phyloP scores from a whole-genome alignment of 2,329 filamentous ascomycete genomes.

The Tolypocladium album region DNA sequence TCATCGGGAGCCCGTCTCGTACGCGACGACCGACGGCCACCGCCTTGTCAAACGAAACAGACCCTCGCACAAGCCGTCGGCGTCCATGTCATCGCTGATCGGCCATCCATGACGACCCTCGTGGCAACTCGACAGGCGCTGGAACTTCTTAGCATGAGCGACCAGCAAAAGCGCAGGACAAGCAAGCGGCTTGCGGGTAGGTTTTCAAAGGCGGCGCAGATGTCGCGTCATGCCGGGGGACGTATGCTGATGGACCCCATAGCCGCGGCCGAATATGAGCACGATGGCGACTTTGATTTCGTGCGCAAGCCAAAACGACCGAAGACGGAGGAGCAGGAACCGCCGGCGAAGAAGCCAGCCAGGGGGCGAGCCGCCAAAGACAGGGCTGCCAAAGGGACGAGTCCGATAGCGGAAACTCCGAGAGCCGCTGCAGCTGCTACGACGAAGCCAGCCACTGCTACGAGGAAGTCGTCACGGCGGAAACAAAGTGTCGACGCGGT shows the following conservation, averaged over 20 bases:
- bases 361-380: conserved; percentile 19
- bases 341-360: conserved; percentile 27
- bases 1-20: neutral
- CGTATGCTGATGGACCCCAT: conserved; percentile 7
- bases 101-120: conserved; percentile 61
- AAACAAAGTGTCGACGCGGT: conserved; percentile 28
- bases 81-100: conserved; percentile 9
- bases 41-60: neutral
- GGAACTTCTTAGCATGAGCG: conserved; percentile 59
- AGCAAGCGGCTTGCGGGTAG: conserved; percentile 56
- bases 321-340: conserved; percentile 43
- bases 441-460: conserved; percentile 9
- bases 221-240: neutral
- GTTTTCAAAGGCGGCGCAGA: conserved; percentile 15
- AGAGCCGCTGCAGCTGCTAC: conserved; percentile 3
- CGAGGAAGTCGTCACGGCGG: conserved; percentile 23
- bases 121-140: conserved; percentile 53
- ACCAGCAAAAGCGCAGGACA: conserved; percentile 48
- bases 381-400: conserved; percentile 12
- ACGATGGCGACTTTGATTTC: conserved; percentile 70
- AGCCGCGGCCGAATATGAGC: conserved; percentile 46
- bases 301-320: conserved; percentile 55
- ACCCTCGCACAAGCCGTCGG: neutral
- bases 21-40: conserved; percentile 2
- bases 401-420: neutral